phyloP scores from a whole-genome alignment of 805 yeast genomes.

The Komagataella ulmi region DNA sequence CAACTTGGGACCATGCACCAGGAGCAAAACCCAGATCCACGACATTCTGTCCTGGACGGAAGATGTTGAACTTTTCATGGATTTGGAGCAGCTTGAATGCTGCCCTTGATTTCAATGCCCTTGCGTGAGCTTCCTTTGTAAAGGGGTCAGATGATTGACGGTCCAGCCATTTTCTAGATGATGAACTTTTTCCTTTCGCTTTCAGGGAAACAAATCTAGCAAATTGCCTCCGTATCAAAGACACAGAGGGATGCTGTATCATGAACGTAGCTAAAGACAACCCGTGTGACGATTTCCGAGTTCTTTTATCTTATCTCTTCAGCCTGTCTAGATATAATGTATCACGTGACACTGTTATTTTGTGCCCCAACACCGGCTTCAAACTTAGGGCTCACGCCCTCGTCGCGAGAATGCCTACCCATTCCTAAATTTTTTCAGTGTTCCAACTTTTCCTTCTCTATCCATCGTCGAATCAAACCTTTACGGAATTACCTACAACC shows the following conservation, averaged over 20 bases:
- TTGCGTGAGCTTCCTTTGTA: constrained; percentile 50
- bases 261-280: neutral
- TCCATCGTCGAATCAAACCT: constrained; percentile 39
- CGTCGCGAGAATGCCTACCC: neutral
- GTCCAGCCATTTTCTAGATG: constrained; percentile 63
- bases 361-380: neutral
- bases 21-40: constrained; percentile 91
- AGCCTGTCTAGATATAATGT: neutral
- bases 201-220: neutral
- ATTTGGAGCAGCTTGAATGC: constrained; percentile 80
- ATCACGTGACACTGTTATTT: neutral
- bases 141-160: constrained; percentile 57
- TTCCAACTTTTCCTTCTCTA: neutral
- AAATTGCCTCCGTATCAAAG: neutral
- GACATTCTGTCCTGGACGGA: constrained; percentile 43
- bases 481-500: constrained; percentile 24
- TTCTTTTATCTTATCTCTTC: neutral
- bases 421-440: neutral
- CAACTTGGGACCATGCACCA: constrained; percentile 91
- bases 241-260: neutral
- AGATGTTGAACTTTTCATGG: constrained; percentile 46
- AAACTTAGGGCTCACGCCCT: neutral
- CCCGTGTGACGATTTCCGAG: neutral
- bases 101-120: constrained; percentile 69
- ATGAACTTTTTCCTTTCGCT: constrained; percentile 7